Conservation (phyloP, 1,284 basidiomycete genomes). For the Ceratobasidium sp. region DNA sequence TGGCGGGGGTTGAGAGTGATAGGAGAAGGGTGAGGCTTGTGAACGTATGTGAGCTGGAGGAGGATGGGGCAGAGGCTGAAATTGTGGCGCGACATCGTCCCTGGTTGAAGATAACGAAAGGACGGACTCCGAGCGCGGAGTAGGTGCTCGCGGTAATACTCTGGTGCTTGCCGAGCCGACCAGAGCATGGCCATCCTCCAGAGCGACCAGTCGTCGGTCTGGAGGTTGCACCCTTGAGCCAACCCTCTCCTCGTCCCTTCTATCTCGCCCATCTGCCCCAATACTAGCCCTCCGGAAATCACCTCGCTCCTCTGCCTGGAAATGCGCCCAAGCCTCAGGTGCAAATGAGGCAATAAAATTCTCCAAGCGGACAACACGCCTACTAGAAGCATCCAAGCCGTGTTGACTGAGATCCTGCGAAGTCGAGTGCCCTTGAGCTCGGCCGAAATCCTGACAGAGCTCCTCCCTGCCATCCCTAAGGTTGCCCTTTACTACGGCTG, state of each 20-base stretch:
- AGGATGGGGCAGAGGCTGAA: slow-evolving; percentile 4
- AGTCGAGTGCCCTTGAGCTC: background rate
- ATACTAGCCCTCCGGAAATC: too few species aligned
- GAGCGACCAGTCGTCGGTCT: background rate
- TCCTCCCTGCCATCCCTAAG: background rate
- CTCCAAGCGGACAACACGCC: slow-evolving; percentile 18
- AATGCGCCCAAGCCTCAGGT: slow-evolving; percentile 21
- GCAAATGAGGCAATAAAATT: slow-evolving; percentile 1
- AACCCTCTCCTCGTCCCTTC: background rate
- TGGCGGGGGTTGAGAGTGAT: background rate
- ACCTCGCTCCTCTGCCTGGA: slow-evolving; percentile 12
- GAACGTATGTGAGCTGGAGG: background rate
- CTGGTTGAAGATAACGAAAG: background rate
- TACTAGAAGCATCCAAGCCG: background rate
- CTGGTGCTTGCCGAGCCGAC: background rate
- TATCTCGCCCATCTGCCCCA: background rate
- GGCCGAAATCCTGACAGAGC: slow-evolving; percentile 3
- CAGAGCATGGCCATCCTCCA: background rate
- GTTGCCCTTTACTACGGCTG: too few species aligned
- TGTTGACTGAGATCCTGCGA: background rate
- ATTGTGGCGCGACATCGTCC: slow-evolving; percentile 4
- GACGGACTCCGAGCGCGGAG: slow-evolving; percentile 20
- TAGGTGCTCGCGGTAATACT: background rate
- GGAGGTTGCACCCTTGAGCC: background rate
- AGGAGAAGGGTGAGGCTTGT: background rate